A percentile compares a stretch with the other conserved stretches of the same genome.
Conservation (phyloP, 108 stramenopile genomes). For the Cylindrotheca closterium region DNA sequence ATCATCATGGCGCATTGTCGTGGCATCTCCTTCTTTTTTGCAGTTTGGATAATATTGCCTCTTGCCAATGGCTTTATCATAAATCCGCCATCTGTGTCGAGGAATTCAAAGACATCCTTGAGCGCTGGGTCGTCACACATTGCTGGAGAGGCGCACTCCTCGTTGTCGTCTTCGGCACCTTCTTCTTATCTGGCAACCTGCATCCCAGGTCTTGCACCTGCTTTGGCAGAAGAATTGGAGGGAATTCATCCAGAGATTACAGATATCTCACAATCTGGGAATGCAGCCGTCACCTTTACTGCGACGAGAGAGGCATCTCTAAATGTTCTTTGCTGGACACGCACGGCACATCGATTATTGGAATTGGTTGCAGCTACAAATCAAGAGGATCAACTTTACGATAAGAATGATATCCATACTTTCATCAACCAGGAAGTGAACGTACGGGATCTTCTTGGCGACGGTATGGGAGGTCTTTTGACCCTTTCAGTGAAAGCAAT, state of each 20-base stretch:
- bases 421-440: slow-evolving; percentile 44
- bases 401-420: slow-evolving; percentile 56
- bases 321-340: slow-evolving; percentile 55
- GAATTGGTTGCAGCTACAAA: slow-evolving; percentile 39
- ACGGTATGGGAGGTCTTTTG: slow-evolving; percentile 64
- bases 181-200: slow-evolving; percentile 62
- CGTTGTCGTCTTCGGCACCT: too few relatives aligned
- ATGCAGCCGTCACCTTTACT: slow-evolving; percentile 35
- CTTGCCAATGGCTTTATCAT: too few relatives aligned
- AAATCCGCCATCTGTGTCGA: too few relatives aligned
- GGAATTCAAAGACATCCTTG: too few relatives aligned
- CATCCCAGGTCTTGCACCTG: slow-evolving; percentile 63
- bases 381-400: slow-evolving; percentile 18
- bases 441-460: slow-evolving; percentile 54
- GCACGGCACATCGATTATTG: slow-evolving; percentile 79
- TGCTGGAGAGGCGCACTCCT: too few relatives aligned
- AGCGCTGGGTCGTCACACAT: too few relatives aligned
- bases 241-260: slow-evolving; percentile 29
- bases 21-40: too few relatives aligned
- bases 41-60: too few relatives aligned
- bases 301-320: slow-evolving; percentile 47
- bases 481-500: slow-evolving; percentile 57
- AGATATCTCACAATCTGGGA: slow-evolving; percentile 22
- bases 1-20: too few relatives aligned
- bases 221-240: slow-evolving; percentile 55